Conservation (phyloP, 1,284 basidiomycete genomes). For the Ceratobasidium sp. region DNA sequence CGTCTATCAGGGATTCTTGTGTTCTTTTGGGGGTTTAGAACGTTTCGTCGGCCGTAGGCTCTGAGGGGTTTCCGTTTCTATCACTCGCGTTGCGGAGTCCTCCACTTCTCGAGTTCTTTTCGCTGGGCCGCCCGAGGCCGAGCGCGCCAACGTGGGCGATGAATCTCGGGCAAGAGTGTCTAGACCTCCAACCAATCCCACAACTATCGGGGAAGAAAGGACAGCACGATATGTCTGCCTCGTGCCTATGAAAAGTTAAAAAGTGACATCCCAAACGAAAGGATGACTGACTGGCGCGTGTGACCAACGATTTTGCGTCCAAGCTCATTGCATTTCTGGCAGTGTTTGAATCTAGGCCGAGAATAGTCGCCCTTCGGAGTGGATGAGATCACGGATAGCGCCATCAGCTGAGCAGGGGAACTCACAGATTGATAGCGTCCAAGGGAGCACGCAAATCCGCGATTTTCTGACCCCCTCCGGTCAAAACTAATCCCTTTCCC, state of each 20-base stretch:
- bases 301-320: slow-evolving; percentile 67
- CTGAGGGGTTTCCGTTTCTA: background rate
- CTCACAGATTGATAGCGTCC: slow-evolving; percentile 78
- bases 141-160: background rate
- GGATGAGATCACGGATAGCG: background rate
- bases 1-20: too few species aligned
- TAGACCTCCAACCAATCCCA: slow-evolving; percentile 47
- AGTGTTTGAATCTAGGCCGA: slow-evolving; percentile 69
- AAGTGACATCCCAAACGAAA: slow-evolving; percentile 4
- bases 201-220: slow-evolving; percentile 70
- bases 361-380: slow-evolving; percentile 61
- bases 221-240: slow-evolving; percentile 71
- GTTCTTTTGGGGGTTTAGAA: slow-evolving; percentile 13
- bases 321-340: slow-evolving; percentile 68
- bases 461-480: slow-evolving; percentile 64
- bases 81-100: background rate
- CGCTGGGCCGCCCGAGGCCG: background rate
- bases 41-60: slow-evolving; percentile 9
- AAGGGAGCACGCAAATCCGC: slow-evolving; percentile 69
- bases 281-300: slow-evolving; percentile 70
- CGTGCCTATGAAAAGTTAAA: slow-evolving; percentile 53
- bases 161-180: background rate
- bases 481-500: slow-evolving; percentile 74
- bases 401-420: slow-evolving; percentile 36
- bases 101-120: slow-evolving; percentile 20